These are phyloP conservation scores for Exserohilum turcica DNA, from an alignment of 2,329 filamentous ascomycete genomes.

Conservation along the genomic window DNA sequence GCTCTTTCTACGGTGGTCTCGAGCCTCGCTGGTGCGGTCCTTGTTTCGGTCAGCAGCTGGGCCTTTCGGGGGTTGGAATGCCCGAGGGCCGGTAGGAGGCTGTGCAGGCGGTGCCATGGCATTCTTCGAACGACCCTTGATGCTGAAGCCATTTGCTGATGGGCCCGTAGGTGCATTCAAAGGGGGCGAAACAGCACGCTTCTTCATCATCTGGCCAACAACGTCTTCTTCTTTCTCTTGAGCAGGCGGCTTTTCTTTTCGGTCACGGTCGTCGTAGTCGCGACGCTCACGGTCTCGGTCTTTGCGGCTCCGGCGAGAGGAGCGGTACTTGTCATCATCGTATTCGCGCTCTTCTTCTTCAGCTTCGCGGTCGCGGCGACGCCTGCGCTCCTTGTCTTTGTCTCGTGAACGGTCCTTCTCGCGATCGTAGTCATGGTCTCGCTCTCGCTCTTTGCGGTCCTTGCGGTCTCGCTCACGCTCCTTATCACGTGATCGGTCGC, in stretches of 20 bases:
- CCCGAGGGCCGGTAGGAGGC: conserved; percentile 46
- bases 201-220: conserved; percentile 36
- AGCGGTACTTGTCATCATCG: conserved; percentile 50
- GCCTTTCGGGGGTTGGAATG: conserved; percentile 44
- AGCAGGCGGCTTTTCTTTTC: conserved; percentile 20
- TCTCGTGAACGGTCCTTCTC: conserved; percentile 43
- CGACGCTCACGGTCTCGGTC: conserved; percentile 48
- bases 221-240: conserved; percentile 28
- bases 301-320: conserved; percentile 50
- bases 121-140: conserved; percentile 39
- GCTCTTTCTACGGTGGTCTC: conserved; percentile 26
- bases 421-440: conserved; percentile 49
- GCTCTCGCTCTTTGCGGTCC: conserved; percentile 58
- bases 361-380: conserved; percentile 55
- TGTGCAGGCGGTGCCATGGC: conserved; percentile 39
- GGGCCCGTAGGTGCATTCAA: conserved; percentile 44
- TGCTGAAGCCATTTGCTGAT: conserved; percentile 55
- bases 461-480: conserved; percentile 42
- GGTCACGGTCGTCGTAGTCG: conserved; percentile 27
- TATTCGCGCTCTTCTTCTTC: conserved; percentile 46
- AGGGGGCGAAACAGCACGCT: conserved; percentile 38
- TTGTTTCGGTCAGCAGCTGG: conserved; percentile 44
- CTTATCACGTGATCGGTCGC: conserved; percentile 39
- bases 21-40: conserved; percentile 23
- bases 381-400: conserved; percentile 52